These are phyloP conservation scores for Serendipita sp. DNA, from an alignment of 768 basidiomycete species.

Conservation along the genomic window DNA sequence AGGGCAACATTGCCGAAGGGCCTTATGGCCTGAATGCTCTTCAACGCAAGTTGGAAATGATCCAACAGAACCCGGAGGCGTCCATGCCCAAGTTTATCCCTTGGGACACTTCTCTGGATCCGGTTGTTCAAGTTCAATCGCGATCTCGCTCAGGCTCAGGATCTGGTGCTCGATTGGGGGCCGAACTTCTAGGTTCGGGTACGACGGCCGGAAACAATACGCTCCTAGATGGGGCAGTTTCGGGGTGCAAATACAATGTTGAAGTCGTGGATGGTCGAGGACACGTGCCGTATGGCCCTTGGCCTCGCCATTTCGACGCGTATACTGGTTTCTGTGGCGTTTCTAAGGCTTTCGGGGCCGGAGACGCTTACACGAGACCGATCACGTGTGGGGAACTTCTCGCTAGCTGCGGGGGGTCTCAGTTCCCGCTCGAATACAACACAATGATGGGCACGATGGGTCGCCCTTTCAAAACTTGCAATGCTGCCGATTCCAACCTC, in stretches of 20 bases:
- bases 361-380: not conserved
- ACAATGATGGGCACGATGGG: slow-evolving; percentile 2
- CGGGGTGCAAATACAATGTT: not conserved
- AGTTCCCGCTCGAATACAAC: not conserved
- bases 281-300: not conserved
- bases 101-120: slow-evolving; percentile 4
- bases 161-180: not conserved
- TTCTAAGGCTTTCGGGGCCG: not conserved
- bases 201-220: not conserved
- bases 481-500: not conserved
- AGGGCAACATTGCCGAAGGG: slow-evolving; percentile 3
- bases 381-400: not conserved
- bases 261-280: not conserved
- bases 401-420: not conserved
- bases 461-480: slow-evolving; percentile 7
- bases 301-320: not conserved
- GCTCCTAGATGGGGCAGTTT: not conserved
- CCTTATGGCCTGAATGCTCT: slow-evolving; percentile 5
- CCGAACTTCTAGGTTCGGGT: not conserved
- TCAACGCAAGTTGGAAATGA: slow-evolving; percentile 2
- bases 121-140: slow-evolving; percentile 1
- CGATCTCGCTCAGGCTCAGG: not conserved
- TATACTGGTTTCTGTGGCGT: not conserved
- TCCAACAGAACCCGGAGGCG: not conserved
- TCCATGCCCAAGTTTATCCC: not conserved